These are phyloP conservation scores for Chloroidium sp. DNA, from an alignment of 163 green algal species.

Conservation along the genomic window DNA sequence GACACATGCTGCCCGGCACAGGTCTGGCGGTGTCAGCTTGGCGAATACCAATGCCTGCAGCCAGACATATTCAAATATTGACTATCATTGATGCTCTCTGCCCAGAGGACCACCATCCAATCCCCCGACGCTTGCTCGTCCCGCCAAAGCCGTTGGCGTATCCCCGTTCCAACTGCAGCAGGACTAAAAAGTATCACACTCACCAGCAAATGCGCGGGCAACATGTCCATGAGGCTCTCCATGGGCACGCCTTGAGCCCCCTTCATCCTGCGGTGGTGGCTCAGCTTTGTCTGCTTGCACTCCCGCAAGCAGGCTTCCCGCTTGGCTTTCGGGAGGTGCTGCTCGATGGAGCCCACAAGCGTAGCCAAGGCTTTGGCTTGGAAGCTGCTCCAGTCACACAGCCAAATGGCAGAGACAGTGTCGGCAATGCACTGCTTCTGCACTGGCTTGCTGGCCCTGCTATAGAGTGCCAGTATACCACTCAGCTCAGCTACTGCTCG, in stretches of 20 bases:
- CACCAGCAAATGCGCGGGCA: neutral
- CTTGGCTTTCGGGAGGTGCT: neutral
- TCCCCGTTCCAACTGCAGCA: neutral
- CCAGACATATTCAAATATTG: too few species aligned
- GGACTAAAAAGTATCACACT: neutral
- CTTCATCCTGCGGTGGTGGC: neutral
- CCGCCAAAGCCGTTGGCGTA: too few species aligned
- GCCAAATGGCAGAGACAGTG: neutral
- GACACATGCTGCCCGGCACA: too few species aligned
- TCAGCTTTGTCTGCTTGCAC: neutral
- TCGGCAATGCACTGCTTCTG: neutral
- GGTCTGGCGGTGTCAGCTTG: too few species aligned
- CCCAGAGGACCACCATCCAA: too few species aligned
- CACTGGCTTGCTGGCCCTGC: slow-evolving; percentile 1
- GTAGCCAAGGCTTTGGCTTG: neutral
- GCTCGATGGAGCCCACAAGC: neutral
- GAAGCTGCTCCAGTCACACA: neutral
- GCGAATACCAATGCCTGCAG: too few species aligned
- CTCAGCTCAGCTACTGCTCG: too few species aligned
- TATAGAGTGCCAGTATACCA: too few species aligned
- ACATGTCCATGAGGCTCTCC: too few species aligned
- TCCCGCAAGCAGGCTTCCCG: neutral
- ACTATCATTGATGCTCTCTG: too few species aligned
- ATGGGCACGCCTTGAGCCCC: neutral
- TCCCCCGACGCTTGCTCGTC: too few species aligned